These are phyloP conservation scores for Aegilops longissima DNA, from an alignment of 176 grass and related monocot species.

Conservation along the genomic window DNA sequence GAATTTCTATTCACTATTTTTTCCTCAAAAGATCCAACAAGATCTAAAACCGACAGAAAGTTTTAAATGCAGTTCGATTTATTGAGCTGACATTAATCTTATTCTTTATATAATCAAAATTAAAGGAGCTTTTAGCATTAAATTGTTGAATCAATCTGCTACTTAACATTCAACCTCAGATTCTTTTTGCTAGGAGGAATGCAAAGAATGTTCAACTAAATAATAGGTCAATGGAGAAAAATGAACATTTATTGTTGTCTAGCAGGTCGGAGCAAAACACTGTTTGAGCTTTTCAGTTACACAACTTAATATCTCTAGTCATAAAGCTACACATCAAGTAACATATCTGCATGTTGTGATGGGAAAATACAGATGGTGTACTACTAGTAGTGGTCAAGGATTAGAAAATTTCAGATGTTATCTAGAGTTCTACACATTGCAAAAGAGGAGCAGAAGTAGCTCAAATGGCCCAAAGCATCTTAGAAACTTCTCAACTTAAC, in stretches of 20 bases:
- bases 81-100: neutral
- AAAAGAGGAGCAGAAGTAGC: neutral
- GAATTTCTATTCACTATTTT: neutral
- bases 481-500: neutral
- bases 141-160: neutral
- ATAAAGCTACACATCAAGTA: slow-evolving; percentile 10
- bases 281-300: neutral
- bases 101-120: neutral
- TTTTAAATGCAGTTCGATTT: neutral
- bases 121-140: neutral
- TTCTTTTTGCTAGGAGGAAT: neutral
- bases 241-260: neutral
- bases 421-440: neutral
- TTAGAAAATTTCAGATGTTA: neutral
- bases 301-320: neutral
- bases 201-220: neutral
- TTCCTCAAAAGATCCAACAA: neutral
- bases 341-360: neutral
- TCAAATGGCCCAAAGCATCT: slow-evolving; percentile 1
- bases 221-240: neutral
- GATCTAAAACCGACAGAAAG: slow-evolving; percentile 11
- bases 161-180: neutral
- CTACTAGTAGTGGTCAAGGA: neutral
- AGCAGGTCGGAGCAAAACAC: slow-evolving; percentile 4
- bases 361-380: no score